Percentiles rank a stretch among this genome's conserved stretches.
Conservation (phyloP, 805 yeast species). For the Blastobotrys americana region DNA sequence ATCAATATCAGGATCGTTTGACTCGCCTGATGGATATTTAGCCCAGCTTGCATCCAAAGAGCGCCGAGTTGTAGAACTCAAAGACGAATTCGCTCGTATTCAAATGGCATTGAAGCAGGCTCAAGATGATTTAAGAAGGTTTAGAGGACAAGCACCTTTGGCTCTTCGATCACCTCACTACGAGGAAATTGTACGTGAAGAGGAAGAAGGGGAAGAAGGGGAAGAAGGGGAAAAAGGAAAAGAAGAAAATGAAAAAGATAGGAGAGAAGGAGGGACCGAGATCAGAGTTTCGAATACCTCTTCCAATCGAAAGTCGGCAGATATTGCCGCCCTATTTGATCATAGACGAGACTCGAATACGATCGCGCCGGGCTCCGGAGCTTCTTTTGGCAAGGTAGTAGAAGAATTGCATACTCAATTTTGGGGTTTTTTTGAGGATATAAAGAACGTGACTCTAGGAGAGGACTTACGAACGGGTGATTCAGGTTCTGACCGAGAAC, state of each 20-base stretch:
- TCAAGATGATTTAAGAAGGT: slow-evolving; percentile 29
- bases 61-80: slow-evolving; percentile 32
- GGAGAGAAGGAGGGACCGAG: background rate
- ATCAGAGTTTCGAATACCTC: background rate
- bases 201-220: background rate
- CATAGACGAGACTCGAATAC: background rate
- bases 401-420: slow-evolving; percentile 31
- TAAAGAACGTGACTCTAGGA: slow-evolving; percentile 30
- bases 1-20: background rate
- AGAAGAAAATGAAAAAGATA: background rate
- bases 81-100: slow-evolving; percentile 25
- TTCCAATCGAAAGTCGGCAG: background rate
- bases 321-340: background rate
- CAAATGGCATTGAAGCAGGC: slow-evolving; percentile 30
- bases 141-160: slow-evolving; percentile 22
- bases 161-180: slow-evolving; percentile 13
- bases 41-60: slow-evolving; percentile 34
- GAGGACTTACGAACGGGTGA: slow-evolving; percentile 16
- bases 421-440: slow-evolving; percentile 32
- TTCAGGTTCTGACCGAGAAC: slow-evolving; percentile 1
- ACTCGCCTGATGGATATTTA: slow-evolving; percentile 20
- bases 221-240: background rate
- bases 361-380: background rate
- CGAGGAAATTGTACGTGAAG: background rate
- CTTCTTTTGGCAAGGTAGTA: slow-evolving; percentile 21